Conservation (phyloP, 345 rosid genomes). For the Garcia nutans region DNA sequence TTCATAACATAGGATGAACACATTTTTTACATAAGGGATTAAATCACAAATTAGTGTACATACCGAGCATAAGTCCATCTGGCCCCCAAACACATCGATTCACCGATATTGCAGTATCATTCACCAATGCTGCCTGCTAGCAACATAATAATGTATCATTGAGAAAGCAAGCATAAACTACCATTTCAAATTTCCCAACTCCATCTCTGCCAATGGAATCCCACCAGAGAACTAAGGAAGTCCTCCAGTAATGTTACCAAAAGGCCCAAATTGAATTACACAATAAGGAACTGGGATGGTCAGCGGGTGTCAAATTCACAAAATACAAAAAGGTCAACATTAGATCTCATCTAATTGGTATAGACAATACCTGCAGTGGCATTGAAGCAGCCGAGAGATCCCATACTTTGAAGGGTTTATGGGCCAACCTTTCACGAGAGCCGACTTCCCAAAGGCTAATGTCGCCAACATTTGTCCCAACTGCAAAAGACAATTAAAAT, state of each 20-base stretch:
- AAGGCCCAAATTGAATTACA: background rate
- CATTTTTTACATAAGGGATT: background rate
- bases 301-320: constrained; percentile 1
- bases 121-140: constrained; percentile 49
- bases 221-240: background rate
- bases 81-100: constrained; percentile 67
- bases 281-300: constrained; percentile 1
- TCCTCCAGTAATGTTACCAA: background rate
- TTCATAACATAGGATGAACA: background rate
- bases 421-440: constrained; percentile 39
- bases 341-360: background rate
- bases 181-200: background rate
- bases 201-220: background rate
- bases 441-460: constrained; percentile 49
- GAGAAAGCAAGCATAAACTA: background rate
- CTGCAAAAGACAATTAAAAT: constrained; percentile 24
- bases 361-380: constrained; percentile 39
- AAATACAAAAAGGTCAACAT: background rate
- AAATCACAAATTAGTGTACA: constrained; percentile 1
- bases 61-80: constrained; percentile 63
- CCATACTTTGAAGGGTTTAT: constrained; percentile 49
- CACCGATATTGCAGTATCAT: constrained; percentile 56
- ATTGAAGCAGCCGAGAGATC: constrained; percentile 35
- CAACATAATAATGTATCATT: background rate
- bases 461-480: constrained; percentile 52